Percentiles rank a stretch among this genome's conserved stretches.
Evolutionary conservation across 768 basidiomycete species (phyloP).

Genomic region (Boletus sensibilis): DNA sequence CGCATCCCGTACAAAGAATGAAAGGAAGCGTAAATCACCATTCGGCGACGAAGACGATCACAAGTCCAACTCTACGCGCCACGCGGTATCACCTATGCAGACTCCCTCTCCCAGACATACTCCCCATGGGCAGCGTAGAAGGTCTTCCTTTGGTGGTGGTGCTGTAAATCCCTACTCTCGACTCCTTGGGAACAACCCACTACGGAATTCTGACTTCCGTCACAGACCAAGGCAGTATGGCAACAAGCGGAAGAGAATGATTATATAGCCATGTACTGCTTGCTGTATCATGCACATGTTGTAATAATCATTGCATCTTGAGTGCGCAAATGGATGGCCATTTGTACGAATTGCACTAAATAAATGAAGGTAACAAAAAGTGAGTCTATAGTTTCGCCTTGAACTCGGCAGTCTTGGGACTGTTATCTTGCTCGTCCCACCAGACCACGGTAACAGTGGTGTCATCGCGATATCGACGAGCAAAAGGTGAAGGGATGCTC

Average conservation of each 20-base stretch:
- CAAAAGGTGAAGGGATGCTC: conserved; percentile 81
- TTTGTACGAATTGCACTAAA: neutral
- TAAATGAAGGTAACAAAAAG: neutral
- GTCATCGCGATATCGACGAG: conserved; percentile 80
- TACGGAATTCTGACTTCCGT: conserved; percentile 27
- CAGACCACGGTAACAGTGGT: conserved; percentile 81
- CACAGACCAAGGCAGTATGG: conserved; percentile 30
- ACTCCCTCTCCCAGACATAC: conserved; percentile 26
- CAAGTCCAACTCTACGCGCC: conserved; percentile 20
- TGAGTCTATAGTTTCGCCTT: conserved; percentile 51
- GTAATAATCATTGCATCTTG: conserved; percentile 2
- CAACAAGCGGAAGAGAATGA: conserved; percentile 35
- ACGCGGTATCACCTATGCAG: conserved; percentile 19
- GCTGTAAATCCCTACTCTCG: conserved; percentile 37
- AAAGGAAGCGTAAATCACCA: conserved; percentile 43
- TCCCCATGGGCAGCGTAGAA: conserved; percentile 23
- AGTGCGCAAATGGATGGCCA: neutral
- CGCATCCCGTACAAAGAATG: conserved; percentile 25
- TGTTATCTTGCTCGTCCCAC: conserved; percentile 67
- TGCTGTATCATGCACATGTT: conserved; percentile 10
- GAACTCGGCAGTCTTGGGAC: conserved; percentile 36
- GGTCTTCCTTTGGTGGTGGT: conserved; percentile 32
- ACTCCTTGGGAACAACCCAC: conserved; percentile 36
- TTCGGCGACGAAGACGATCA: conserved; percentile 31
- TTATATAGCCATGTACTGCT: conserved; percentile 33